Conservation (phyloP, 2,329 filamentous ascomycete species). For the Nannizziopsis arthrosporioides region DNA sequence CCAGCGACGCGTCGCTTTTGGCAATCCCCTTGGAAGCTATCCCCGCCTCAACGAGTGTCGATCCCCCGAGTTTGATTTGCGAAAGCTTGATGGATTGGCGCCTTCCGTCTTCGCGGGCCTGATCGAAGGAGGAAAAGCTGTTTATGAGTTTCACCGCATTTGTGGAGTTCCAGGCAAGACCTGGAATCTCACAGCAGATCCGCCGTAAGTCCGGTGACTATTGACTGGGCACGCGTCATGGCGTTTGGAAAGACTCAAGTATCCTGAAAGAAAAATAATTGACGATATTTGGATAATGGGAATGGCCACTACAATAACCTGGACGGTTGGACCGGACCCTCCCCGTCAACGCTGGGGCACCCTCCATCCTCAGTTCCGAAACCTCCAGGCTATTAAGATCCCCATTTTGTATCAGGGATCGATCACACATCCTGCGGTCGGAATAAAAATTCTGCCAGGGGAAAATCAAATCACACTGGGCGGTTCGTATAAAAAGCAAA, state of each 20-base stretch:
- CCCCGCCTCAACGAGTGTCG: background rate
- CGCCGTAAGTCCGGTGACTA: background rate
- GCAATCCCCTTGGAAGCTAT: background rate
- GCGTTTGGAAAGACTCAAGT: no score
- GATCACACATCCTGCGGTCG: background rate
- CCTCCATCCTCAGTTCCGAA: background rate
- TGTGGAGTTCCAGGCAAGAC: no score
- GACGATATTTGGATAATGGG: no score
- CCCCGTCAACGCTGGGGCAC: no score
- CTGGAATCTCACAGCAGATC: background rate
- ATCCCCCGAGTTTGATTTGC: background rate
- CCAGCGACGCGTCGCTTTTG: no score
- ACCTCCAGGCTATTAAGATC: background rate
- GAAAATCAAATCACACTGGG: background rate
- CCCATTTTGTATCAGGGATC: background rate
- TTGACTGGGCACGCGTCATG: background rate
- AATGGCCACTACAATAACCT: no score
- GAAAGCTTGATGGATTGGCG: background rate
- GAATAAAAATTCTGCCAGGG: constrained; percentile 3
- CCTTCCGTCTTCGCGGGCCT: background rate
- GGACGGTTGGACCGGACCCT: background rate
- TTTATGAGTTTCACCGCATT: no score
- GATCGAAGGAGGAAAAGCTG: no score
- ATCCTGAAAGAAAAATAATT: no score
- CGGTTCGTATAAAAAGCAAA: background rate